Conservation (phyloP, 139 green algal species). For the Haematococcus lacustris region DNA sequence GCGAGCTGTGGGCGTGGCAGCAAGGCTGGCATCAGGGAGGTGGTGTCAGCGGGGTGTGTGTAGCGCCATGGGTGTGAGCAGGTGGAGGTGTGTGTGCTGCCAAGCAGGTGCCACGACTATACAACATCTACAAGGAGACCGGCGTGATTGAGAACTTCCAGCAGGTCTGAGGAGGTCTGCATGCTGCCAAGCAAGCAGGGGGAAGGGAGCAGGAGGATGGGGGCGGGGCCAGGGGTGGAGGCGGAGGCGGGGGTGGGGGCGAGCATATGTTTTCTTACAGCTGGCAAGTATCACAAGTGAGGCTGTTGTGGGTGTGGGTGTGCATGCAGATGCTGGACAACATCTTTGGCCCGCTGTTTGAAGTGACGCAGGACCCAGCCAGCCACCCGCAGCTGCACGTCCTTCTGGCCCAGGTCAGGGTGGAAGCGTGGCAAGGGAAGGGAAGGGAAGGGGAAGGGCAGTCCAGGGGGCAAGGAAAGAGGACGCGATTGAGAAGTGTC, state of each 20-base stretch:
- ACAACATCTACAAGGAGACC: constrained; percentile 90
- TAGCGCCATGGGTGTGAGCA: no score
- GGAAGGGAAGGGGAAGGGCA: neutral
- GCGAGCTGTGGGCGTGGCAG: no score
- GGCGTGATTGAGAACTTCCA: constrained; percentile 60
- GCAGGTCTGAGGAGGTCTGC: constrained; percentile 16
- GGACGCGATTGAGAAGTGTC: neutral
- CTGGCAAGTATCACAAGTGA: no score
- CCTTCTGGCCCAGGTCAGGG: constrained; percentile 73
- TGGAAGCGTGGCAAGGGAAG: neutral
- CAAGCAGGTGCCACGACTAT: constrained; percentile 85
- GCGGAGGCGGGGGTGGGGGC: no score
- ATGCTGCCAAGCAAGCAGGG: no score
- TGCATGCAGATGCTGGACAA: constrained; percentile 91
- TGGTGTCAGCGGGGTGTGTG: no score
- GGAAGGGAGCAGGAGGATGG: no score
- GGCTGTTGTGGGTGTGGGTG: constrained; percentile 58
- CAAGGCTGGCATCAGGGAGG: no score
- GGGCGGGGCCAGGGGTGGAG: no score
- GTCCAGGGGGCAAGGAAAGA: no score
- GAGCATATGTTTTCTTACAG: no score
- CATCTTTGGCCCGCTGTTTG: constrained; percentile 97
- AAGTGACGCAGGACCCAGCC: constrained; percentile 86
- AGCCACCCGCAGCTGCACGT: constrained; percentile 95
- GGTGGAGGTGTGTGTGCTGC: neutral